These are phyloP conservation scores for Venturia pyrina DNA, from an alignment of 2,329 filamentous ascomycete genomes.

Conservation along the genomic window DNA sequence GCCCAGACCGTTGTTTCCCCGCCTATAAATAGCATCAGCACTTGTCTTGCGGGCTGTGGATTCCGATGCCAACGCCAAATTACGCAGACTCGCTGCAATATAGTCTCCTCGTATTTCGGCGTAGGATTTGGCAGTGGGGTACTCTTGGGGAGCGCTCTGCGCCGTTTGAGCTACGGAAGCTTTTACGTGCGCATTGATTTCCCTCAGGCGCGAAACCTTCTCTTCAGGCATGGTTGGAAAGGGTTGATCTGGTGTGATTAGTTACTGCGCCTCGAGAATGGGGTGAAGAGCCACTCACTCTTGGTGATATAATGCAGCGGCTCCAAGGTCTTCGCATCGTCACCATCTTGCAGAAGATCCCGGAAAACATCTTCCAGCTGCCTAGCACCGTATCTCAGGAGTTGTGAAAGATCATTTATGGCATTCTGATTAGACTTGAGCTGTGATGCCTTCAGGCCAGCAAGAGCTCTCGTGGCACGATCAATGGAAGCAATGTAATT, in stretches of 20 bases:
- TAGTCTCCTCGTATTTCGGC: constrained; percentile 80
- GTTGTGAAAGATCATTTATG: constrained; percentile 64
- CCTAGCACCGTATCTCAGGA: constrained; percentile 69
- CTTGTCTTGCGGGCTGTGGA: constrained; percentile 66
- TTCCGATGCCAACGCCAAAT: constrained; percentile 73
- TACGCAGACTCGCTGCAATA: constrained; percentile 70
- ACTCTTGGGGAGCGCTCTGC: constrained; percentile 45
- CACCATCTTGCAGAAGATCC: constrained; percentile 52
- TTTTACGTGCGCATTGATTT: constrained; percentile 70
- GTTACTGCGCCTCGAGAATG: not conserved
- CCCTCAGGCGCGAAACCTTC: constrained; percentile 61
- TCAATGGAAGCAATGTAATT: constrained; percentile 86
- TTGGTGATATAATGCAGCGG: constrained; percentile 91
- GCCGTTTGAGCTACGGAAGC: constrained; percentile 44
- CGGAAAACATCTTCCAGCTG: constrained; percentile 81
- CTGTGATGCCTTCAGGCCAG: constrained; percentile 81
- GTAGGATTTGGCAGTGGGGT: constrained; percentile 68
- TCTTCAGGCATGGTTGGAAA: constrained; percentile 76
- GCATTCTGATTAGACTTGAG: constrained; percentile 85
- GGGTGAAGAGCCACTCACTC: constrained; percentile 36
- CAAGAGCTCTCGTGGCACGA: constrained; percentile 73
- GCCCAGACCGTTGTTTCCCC: constrained; percentile 83
- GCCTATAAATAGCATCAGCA: constrained; percentile 65
- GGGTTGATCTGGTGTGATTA: constrained; percentile 41
- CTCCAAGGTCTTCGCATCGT: constrained; percentile 73